Evolutionary conservation across 169 alveolate genomes (phyloP), one percentile per base, ranked within the genome.

Genomic region (Plasmodium vivax): DNA sequence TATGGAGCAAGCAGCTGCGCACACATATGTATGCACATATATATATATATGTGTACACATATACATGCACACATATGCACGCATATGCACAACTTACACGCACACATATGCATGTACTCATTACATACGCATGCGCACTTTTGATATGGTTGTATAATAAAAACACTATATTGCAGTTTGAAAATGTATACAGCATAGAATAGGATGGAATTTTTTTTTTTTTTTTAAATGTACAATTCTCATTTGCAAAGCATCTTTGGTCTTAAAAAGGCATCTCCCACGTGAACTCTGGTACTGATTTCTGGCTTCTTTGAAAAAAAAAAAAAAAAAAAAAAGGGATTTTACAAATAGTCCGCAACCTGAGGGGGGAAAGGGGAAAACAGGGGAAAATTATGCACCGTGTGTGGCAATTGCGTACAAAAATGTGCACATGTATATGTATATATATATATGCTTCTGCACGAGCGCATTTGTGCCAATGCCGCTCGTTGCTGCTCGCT

Each of bases 321-420:
- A 84, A 74, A 85, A 74, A 85, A 75, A 77, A 85, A 85, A 77
- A 85, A 73, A 47, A 74, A 75, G 62, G 30, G 43, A 19, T 2
- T 51, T 85, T 85, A 85, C 85, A 85, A 85, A 85, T 85, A 85
- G 71, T 85, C 93, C 47, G 93, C 93, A 85, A 85, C 93, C 93
- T 84, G 72, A 68, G 27, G n/a, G 68, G 68, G 77, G 54, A 34
- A 19, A 23, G 71, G 71, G 34, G 56, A 23, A 12, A 74, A 34
- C 47, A 36, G 77, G n/a, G 77, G 7, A 19, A 68, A 68, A 68
- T 68, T 16, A 68, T 2, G 32, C 62, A 51, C 62, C 23, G 62
- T 51, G 62, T 51, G 62, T 51, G 62, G 62, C 19, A 51, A 14
- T 51, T 51, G 23, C 30, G 32, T 72, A 56, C 14, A 32, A 34